Percentiles rank a stretch among this genome's conserved stretches.
These are phyloP conservation scores for Phaeodactylum tricornutum DNA, from an alignment of 108 stramenopile genomes.

Conservation along the genomic window DNA sequence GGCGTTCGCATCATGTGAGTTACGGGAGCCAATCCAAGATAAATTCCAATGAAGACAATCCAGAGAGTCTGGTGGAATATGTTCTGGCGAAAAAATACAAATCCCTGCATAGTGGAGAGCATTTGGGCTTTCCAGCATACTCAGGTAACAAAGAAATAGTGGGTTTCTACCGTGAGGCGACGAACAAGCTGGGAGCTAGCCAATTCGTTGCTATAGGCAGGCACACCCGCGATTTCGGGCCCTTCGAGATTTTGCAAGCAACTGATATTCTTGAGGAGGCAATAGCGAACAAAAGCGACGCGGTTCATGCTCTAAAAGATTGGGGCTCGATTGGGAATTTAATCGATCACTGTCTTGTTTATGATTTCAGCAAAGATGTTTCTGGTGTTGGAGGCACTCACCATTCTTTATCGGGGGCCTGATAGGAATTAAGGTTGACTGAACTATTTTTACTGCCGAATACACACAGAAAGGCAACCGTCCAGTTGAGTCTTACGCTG, in stretches of 20 bases:
- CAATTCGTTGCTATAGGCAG: conserved; percentile 32
- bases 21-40: too few species aligned
- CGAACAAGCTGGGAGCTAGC: not conserved
- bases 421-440: too few species aligned
- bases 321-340: conserved; percentile 32
- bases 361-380: conserved; percentile 43
- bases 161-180: conserved; percentile 39
- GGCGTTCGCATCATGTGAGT: too few species aligned
- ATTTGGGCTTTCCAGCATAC: conserved; percentile 51
- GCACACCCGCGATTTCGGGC: conserved; percentile 44
- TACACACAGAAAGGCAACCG: too few species aligned
- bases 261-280: conserved; percentile 33
- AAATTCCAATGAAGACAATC: too few species aligned
- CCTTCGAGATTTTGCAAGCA: conserved; percentile 33
- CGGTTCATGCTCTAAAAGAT: conserved; percentile 35
- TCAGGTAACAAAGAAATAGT: conserved; percentile 36
- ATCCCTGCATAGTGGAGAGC: conserved; percentile 29
- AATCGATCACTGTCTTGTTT: conserved; percentile 33
- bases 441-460: too few species aligned
- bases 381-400: too few species aligned
- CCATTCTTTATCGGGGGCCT: too few species aligned
- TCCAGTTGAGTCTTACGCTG: too few species aligned
- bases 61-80: conserved; percentile 27
- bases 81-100: conserved; percentile 57
- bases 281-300: conserved; percentile 30